Conservation (phyloP, 345 rosid genomes). For the Durio zibethinus region DNA sequence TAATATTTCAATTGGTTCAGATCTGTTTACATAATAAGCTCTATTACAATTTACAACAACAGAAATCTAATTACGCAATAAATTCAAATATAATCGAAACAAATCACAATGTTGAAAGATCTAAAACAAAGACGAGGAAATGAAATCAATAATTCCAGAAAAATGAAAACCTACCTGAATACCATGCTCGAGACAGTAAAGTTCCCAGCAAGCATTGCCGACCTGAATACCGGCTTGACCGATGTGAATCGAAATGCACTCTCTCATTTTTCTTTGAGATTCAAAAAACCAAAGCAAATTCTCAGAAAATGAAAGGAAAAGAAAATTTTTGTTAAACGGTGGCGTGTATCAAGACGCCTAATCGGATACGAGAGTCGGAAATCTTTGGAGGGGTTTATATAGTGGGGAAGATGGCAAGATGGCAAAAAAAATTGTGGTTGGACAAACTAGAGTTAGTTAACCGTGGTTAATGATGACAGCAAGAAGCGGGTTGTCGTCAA, state of each 20-base stretch:
- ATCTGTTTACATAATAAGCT: neutral
- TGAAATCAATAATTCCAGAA: neutral
- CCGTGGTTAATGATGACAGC: neutral
- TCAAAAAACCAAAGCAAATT: neutral
- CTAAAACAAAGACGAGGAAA: neutral
- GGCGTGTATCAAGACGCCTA: conserved; percentile 10
- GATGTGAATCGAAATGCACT: conserved; percentile 2
- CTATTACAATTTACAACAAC: neutral
- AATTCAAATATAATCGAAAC: neutral
- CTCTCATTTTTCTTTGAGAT: neutral
- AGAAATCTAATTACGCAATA: too few species aligned
- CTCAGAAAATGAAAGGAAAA: too few species aligned
- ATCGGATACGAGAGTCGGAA: neutral
- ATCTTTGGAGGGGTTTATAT: neutral
- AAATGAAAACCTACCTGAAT: neutral
- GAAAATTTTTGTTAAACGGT: too few species aligned
- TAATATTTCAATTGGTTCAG: neutral
- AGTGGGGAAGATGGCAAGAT: neutral
- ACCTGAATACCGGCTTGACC: conserved; percentile 9
- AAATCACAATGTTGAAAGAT: neutral
- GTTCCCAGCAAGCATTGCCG: conserved; percentile 8
- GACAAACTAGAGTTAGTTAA: neutral
- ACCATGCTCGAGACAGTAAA: conserved; percentile 10
- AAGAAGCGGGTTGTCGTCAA: neutral
- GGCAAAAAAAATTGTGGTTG: neutral